Evolutionary conservation across 208 protist genomes (phyloP), one percentile per base, ranked within the genome.

Genomic region (Leishmania gerbilli): DNA sequence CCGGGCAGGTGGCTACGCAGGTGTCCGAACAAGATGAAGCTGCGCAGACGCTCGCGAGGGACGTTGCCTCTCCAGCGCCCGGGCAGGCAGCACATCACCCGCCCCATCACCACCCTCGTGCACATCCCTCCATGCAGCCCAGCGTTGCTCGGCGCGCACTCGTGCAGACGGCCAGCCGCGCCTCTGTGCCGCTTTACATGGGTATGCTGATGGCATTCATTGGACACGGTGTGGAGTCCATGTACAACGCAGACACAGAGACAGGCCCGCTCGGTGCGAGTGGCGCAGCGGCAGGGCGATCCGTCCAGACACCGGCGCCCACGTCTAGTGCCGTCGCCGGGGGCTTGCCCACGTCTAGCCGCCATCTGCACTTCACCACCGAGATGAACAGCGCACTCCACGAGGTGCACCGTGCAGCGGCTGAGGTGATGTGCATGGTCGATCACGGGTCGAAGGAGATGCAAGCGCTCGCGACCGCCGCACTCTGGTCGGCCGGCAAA

Each of bases 161-260:
- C 34, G 74, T 77, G 49, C 55, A 79, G n/a, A 49, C 82, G 1
- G 84, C 77, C 9, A 49, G 42, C 7, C 71, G 5, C 27, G 83
- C 81, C 21, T 80, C 88, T 49, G 64, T 79, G 0, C 60, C 81
- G 13, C 24, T 91, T 5, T 93, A 88, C 64, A 80, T 76, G 40
- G 87, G 84, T 3, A 53, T 89, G 4, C 76, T 93, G 9, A 71
- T 74, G 5, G 71, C 55, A 3, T 83, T 91, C 34, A 31, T 93
- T 37, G 83, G 80, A 1, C 79, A 88, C 72, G 90, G 90, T 55
- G 80, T 93, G 2, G 60, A 72, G 21, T 79, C 77, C 17, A 3
- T 85, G 27, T 79, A 65, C 56, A 56, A 15, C 34, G 58, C 53
- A 55, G 67, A 19, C 68, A 34, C 68, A 34, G 45, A 17, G 17